Evolutionary conservation across 768 basidiomycete species (phyloP).

Genomic region (Hygrocybe punicea): DNA sequence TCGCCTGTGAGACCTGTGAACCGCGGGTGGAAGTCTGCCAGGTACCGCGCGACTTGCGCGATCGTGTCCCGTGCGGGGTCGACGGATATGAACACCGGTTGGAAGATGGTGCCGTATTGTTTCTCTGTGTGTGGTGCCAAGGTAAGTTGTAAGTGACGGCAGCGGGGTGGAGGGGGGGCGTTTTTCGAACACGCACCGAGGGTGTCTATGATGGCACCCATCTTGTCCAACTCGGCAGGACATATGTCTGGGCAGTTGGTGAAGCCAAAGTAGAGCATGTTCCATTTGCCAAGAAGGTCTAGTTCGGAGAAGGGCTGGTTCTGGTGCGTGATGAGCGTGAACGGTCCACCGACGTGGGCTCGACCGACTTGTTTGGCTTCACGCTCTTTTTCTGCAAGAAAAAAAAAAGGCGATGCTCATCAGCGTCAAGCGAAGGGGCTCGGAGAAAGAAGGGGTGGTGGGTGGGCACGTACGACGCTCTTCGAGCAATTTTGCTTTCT

Average conservation of each 20-base stretch:
- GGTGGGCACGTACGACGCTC: conserved; percentile 57
- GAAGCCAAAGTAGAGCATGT: conserved; percentile 95
- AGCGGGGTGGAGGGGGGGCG: background rate
- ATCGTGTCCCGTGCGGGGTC: conserved; percentile 89
- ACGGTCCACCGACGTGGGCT: conserved; percentile 89
- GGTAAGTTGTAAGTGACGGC: background rate
- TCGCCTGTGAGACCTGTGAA: conserved; percentile 85
- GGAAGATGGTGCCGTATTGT: conserved; percentile 65
- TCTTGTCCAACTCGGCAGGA: conserved; percentile 96
- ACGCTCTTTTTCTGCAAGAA: conserved; percentile 78
- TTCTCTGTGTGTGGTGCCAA: conserved; percentile 46
- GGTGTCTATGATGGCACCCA: conserved; percentile 68
- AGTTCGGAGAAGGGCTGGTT: conserved; percentile 75
- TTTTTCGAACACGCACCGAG: conserved; percentile 62
- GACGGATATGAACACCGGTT: conserved; percentile 92
- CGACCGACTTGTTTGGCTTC: conserved; percentile 73
- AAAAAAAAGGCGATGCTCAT: no score
- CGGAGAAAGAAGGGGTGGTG: no score
- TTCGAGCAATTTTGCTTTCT: conserved; percentile 76
- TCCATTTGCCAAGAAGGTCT: conserved; percentile 86
- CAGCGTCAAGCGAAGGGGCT: no score
- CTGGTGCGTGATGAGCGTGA: conserved; percentile 65
- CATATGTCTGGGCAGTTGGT: conserved; percentile 99
- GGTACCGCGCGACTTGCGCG: conserved; percentile 57
- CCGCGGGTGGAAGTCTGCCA: conserved; percentile 86